These are phyloP conservation scores for Trichoderma arundinaceum DNA, from an alignment of 2,329 filamentous ascomycete species.

Conservation along the genomic window DNA sequence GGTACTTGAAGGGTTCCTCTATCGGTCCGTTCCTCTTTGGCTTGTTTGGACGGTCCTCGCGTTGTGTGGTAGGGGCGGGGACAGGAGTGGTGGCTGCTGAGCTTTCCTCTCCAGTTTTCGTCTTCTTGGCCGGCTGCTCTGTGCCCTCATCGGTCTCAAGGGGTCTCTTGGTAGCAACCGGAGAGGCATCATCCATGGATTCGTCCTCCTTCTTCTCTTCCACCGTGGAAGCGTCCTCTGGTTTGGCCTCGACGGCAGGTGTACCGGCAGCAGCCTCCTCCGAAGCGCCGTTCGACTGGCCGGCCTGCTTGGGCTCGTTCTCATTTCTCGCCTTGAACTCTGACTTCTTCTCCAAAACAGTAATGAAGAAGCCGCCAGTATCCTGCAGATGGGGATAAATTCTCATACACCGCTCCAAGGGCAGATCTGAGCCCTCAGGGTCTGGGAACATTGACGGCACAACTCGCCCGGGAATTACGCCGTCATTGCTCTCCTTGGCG, in stretches of 20 bases:
- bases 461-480: slow-evolving; percentile 68
- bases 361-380: slow-evolving; percentile 97
- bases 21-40: slow-evolving; percentile 59
- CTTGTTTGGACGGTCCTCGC: slow-evolving; percentile 42
- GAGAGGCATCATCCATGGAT: slow-evolving; percentile 41
- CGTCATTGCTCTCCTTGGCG: slow-evolving; percentile 61
- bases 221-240: slow-evolving; percentile 40
- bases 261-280: slow-evolving; percentile 19
- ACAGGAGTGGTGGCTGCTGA: slow-evolving; percentile 31
- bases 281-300: slow-evolving; percentile 27
- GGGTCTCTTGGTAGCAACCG: slow-evolving; percentile 45
- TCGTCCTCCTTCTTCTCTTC: slow-evolving; percentile 43
- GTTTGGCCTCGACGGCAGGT: slow-evolving; percentile 38
- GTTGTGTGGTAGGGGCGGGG: slow-evolving; percentile 35
- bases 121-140: slow-evolving; percentile 55
- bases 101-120: slow-evolving; percentile 48
- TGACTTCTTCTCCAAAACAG: slow-evolving; percentile 86
- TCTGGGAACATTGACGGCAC: slow-evolving; percentile 83
- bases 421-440: slow-evolving; percentile 64
- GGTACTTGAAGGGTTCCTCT: slow-evolving; percentile 95
- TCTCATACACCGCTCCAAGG: slow-evolving; percentile 87
- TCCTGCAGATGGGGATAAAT: slow-evolving; percentile 96
- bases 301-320: slow-evolving; percentile 53
- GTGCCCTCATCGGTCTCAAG: slow-evolving; percentile 45
- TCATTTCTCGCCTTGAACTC: slow-evolving; percentile 83